Percentiles rank a stretch among this genome's conserved stretches.
Conservation (phyloP, 371 early-diverging fungal genomes). For the Mucor indicus region DNA sequence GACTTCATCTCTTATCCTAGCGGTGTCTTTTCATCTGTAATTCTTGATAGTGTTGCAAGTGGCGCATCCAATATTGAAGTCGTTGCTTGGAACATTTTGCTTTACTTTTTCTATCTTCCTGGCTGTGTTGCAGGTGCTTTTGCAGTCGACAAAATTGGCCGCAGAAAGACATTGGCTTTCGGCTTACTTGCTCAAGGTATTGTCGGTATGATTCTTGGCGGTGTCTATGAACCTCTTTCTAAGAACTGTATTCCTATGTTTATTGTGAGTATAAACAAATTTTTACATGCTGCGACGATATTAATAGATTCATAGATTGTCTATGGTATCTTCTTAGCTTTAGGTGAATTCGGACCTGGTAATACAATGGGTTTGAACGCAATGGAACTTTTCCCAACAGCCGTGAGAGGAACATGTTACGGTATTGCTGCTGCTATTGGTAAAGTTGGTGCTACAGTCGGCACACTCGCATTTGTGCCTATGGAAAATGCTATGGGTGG, state of each 20-base stretch:
- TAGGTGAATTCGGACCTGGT: constrained; percentile 64
- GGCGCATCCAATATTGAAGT: constrained; percentile 44
- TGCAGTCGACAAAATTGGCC: constrained; percentile 53
- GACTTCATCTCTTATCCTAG: constrained; percentile 60
- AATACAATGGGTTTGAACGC: constrained; percentile 53
- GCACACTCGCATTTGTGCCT: constrained; percentile 38
- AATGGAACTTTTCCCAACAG: constrained; percentile 56
- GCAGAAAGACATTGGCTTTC: constrained; percentile 51
- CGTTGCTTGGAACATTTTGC: constrained; percentile 55
- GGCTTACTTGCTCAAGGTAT: constrained; percentile 54
- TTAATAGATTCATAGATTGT: constrained; percentile 43
- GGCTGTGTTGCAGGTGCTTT: constrained; percentile 54
- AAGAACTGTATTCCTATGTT: constrained; percentile 54
- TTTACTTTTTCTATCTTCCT: constrained; percentile 59
- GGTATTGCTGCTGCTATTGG: constrained; percentile 61
- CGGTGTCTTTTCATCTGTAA: constrained; percentile 53
- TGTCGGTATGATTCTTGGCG: constrained; percentile 60
- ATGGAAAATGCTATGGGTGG: constrained; percentile 38
- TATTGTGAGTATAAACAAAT: constrained; percentile 18
- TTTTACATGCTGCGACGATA: too few species aligned
- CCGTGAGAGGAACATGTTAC: constrained; percentile 60
- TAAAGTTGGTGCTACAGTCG: constrained; percentile 51
- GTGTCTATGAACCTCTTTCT: constrained; percentile 45
- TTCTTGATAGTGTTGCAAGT: constrained; percentile 46
- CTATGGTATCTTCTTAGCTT: constrained; percentile 58